Evolutionary conservation across 2,329 filamentous ascomycete genomes (phyloP).

Genomic region (Beauveria varroae): DNA sequence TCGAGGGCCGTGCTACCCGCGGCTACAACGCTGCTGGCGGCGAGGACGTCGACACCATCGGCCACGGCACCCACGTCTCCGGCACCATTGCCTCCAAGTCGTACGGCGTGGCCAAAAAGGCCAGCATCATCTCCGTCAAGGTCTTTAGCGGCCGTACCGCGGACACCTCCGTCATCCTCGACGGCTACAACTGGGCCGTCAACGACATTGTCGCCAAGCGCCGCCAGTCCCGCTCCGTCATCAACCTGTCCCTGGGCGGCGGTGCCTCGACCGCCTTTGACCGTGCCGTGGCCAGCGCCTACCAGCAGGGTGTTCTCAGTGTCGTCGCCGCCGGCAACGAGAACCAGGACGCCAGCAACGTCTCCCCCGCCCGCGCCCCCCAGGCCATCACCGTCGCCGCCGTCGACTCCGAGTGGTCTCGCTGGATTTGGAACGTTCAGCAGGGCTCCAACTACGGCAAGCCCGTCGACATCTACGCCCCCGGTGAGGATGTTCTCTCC

Average conservation of each 20-base stretch:
- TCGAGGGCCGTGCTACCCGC: constrained; percentile 43
- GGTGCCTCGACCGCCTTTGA: constrained; percentile 39
- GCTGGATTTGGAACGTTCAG: constrained; percentile 24
- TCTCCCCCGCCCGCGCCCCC: constrained; percentile 40
- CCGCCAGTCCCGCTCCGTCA: constrained; percentile 26
- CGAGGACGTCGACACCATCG: constrained; percentile 44
- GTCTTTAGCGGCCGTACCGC: constrained; percentile 45
- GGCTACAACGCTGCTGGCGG: constrained; percentile 29
- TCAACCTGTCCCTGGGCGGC: constrained; percentile 50
- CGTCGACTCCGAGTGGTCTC: constrained; percentile 29
- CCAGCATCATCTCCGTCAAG: constrained; percentile 50
- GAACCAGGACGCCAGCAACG: constrained; percentile 26
- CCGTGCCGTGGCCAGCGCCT: constrained; percentile 39
- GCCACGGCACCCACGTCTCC: constrained; percentile 57
- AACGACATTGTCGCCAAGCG: constrained; percentile 16
- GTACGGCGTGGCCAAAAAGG: constrained; percentile 55
- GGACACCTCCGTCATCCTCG: constrained; percentile 41
- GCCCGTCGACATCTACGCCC: constrained; percentile 37
- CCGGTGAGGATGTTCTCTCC: constrained; percentile 34
- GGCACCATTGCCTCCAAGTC: constrained; percentile 54
- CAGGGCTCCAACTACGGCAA: constrained; percentile 39
- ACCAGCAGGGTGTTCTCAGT: constrained; percentile 39
- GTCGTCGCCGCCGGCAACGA: constrained; percentile 50
- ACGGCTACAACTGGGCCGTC: constrained; percentile 14
- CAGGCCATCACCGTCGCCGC: constrained; percentile 48